Base-by-base conservation (phyloP, 2,329 filamentous ascomycete species). In the Calonectria pseudoreteaudii region DNA sequence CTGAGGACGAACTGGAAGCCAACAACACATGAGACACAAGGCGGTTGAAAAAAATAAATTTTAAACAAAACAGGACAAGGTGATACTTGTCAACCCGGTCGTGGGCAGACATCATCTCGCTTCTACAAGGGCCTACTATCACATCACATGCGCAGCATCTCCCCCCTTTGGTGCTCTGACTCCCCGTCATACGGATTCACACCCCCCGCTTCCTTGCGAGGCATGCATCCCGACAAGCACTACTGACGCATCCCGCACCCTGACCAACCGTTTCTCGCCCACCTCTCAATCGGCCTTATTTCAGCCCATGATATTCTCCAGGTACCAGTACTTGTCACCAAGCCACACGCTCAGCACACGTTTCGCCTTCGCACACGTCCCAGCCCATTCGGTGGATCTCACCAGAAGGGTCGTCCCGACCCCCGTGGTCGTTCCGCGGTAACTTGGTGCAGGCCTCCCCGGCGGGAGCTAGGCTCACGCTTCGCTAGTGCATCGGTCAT, bases 61-160 rank as follows among this genome's bases (percentile, higher is more conserved):
- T n/a, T n/a, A n/a, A n/a, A n/a, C n/a, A n/a, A n/a, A n/a, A n/a
- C n/a, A 8, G 44, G 26, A 20, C 47, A 44, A 49, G 36, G 13
- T 58, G 16, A 60, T 60, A 36, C 56, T 60, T 36, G 31, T 60
- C 34, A 36, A 36, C 36, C 56, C 23, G 34, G 56, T 60, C 64
- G 52, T 69, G 71, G 71, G 60, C 66, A 70, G 66, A 70, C 66
- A 50, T 56, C 58, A 66, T n/a, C 53, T 50, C 47, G 49, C 66
- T 65, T 38, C 36, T 47, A 66, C 71, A 73, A 62, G 71, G 71
- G 71, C 41, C 58, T 34, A 23, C 49, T 38, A 66, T 58, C 66
- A 68, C 58, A 66, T 73, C 71, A 73, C 71, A 73, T 70, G 66
- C 70, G 68, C 69, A 72, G 47, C 70, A 65, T 72, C 58, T 47